Evolutionary conservation across 2,329 filamentous ascomycete genomes (phyloP), one percentile per base, ranked within the genome.

Genomic region (Penicillium sp.): DNA sequence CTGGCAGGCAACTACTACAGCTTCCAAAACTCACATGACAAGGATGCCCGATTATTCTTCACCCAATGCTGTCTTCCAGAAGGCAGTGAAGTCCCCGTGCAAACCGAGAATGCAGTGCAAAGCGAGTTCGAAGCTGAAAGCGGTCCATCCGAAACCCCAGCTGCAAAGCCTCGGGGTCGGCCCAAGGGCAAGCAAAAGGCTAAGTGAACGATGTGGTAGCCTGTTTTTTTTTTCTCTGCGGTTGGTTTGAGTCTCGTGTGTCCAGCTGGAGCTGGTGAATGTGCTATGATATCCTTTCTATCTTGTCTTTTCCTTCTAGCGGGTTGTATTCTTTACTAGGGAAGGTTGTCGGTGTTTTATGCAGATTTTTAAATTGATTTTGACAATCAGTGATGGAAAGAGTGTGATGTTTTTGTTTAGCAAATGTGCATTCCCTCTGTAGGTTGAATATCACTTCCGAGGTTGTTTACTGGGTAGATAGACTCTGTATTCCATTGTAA

Each of bases 1-100:
- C 35, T 15, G 13, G 13, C 66, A 97, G 94, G 94, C 56, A 98
- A 98, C 74, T 91, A 92, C 70, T 99, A 99, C 79, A 91, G 90
- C 73, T 97, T 99, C 71, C 84, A 85, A 59, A 99, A 98, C 76
- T 88, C 92, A 60, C 88, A 88, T 71, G 84, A 89, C 65, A 82
- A 84, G 63, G 85, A 88, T 4, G 91, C 92, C 4, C 87, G 91
- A 42, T 84, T 98, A 53, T 98, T 98, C 81, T 99, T 98, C 77
- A 89, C 93, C 0, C 95, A 99, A 76, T 94, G 90, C 7, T 94
- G 90, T 77, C 91, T 89, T 65, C 76, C 79, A 17, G 67, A 65
- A 15, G 76, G 76, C 37, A 65, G 65, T 33, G 76, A 78, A 40
- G 65, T 64, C 28, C 67, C 71, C 50, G 62, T 60, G n/a, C 69